Percentiles rank a stretch among this genome's conserved stretches.
Conservation (phyloP, 345 rosid genomes). For the Hevea brasiliensis region DNA sequence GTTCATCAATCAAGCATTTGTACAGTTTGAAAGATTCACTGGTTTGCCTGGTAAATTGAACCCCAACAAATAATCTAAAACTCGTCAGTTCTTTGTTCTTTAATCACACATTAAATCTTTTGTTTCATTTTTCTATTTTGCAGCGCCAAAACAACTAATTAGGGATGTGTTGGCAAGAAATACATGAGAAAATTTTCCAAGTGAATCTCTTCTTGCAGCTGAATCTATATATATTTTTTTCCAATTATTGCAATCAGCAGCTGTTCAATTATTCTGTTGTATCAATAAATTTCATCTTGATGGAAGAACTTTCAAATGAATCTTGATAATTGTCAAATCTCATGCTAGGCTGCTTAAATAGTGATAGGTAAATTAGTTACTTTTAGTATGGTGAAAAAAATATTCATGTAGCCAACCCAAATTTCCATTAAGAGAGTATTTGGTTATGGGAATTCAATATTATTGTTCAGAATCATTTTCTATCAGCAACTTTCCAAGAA, state of each 20-base stretch:
- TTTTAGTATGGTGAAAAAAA: too few relatives aligned
- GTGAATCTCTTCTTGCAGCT: constrained; percentile 8
- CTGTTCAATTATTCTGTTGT: constrained; percentile 19
- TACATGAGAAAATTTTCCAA: constrained; percentile 22
- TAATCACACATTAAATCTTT: neutral
- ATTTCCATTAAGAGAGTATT: too few relatives aligned
- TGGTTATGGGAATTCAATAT: too few relatives aligned
- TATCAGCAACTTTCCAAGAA: too few relatives aligned
- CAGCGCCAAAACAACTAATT: constrained; percentile 54
- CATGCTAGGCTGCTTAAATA: neutral
- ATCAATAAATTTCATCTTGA: constrained; percentile 19
- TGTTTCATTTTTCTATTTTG: constrained; percentile 8
- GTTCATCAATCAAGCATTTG: constrained; percentile 58
- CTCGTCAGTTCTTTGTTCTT: neutral
- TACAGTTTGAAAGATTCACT: constrained; percentile 61
- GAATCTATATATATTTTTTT: constrained; percentile 5
- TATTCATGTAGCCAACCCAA: neutral
- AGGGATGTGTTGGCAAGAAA: constrained; percentile 50
- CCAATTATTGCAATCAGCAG: constrained; percentile 12
- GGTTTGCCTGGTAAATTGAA: constrained; percentile 52
- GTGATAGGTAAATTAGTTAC: neutral
- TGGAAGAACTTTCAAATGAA: neutral
- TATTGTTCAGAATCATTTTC: too few relatives aligned
- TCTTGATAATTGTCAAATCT: neutral
- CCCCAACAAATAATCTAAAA: neutral